A percentile compares a stretch with the other conserved stretches of the same genome.
Conservation (phyloP, 305 asterid genomes). For the Andrographis paniculata region DNA sequence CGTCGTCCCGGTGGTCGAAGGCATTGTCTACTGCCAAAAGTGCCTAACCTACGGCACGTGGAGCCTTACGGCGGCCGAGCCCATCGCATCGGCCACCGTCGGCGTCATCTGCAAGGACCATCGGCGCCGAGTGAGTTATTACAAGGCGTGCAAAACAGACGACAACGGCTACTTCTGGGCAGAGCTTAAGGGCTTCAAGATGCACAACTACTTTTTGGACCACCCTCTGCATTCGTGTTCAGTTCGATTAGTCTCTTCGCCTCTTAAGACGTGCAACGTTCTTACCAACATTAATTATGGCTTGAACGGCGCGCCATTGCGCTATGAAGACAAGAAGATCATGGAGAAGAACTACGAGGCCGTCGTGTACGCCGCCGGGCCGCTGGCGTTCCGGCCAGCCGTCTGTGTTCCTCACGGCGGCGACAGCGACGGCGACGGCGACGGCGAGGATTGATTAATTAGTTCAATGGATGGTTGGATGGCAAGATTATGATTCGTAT, state of each 20-base stretch:
- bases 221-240: slow-evolving; percentile 85
- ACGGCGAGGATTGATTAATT: no score
- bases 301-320: slow-evolving; percentile 58
- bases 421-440: no score
- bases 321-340: slow-evolving; percentile 57
- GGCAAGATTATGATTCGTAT: no score
- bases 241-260: slow-evolving; percentile 65
- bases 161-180: slow-evolving; percentile 65
- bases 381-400: slow-evolving; percentile 71
- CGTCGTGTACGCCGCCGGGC: slow-evolving; percentile 58
- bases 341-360: slow-evolving; percentile 45
- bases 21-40: slow-evolving; percentile 70
- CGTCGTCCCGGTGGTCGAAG: slow-evolving; percentile 62
- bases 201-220: slow-evolving; percentile 56
- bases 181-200: slow-evolving; percentile 64
- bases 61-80: slow-evolving; percentile 45
- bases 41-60: slow-evolving; percentile 48
- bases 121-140: slow-evolving; percentile 50
- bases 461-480: no score
- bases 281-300: slow-evolving; percentile 71
- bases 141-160: slow-evolving; percentile 54
- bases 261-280: slow-evolving; percentile 41
- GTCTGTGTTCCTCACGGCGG: slow-evolving; percentile 52
- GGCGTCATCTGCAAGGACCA: slow-evolving; percentile 80
- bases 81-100: slow-evolving; percentile 43